phyloP scores from a whole-genome alignment of 768 basidiomycete genomes.

The Antrodiella citrinella region DNA sequence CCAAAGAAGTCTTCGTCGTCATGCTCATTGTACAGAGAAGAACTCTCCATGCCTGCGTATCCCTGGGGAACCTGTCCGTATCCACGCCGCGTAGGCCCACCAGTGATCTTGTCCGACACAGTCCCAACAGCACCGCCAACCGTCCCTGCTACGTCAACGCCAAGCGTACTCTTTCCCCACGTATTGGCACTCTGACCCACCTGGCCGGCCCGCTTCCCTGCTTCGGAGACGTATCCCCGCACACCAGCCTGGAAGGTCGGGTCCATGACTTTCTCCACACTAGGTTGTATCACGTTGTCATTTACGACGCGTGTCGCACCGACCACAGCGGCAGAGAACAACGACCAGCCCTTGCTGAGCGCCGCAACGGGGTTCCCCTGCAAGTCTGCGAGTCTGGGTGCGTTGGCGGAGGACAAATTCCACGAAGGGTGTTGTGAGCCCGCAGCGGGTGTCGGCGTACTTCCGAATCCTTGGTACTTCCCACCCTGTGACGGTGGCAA shows the following conservation, averaged over 20 bases:
- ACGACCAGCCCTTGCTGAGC: conserved; percentile 89
- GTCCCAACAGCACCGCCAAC: conserved; percentile 62
- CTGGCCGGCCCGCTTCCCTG: conserved; percentile 52
- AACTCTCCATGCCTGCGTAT: conserved; percentile 42
- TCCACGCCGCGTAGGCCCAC: conserved; percentile 42
- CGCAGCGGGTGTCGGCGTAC: conserved; percentile 54
- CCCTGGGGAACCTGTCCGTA: conserved; percentile 30
- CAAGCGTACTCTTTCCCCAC: conserved; percentile 70
- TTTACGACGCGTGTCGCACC: conserved; percentile 74
- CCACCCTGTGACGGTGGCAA: conserved; percentile 93
- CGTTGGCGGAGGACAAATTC: conserved; percentile 68
- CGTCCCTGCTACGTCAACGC: conserved; percentile 79
- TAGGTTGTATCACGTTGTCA: conserved; percentile 87
- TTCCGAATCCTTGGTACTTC: conserved; percentile 89
- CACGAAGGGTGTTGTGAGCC: conserved; percentile 55
- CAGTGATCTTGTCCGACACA: conserved; percentile 49
- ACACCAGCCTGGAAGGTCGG: conserved; percentile 72
- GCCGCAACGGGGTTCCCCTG: conserved; percentile 84
- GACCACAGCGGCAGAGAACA: conserved; percentile 81
- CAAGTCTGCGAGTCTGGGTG: conserved; percentile 72
- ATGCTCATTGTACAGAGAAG: conserved; percentile 51
- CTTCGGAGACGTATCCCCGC: conserved; percentile 62
- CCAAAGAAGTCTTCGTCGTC: conserved; percentile 55
- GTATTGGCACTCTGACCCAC: conserved; percentile 63
- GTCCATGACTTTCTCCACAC: conserved; percentile 73